Evolutionary conservation across 805 yeast species (phyloP).

Genomic region (Metschnikowia kunwiensis): DNA sequence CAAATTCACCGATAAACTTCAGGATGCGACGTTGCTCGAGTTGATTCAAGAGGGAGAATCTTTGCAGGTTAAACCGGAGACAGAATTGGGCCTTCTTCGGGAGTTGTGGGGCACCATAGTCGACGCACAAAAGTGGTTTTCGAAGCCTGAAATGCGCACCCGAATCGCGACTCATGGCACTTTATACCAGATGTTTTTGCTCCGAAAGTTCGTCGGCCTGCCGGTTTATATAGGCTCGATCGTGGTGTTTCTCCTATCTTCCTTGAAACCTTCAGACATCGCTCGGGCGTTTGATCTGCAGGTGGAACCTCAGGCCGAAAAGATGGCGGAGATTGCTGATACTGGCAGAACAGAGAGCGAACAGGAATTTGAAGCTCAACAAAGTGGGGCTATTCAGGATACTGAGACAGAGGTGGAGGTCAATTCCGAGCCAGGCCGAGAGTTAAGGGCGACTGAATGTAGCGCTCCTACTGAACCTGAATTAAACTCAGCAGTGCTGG

Average conservation of each 20-base stretch:
- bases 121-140: constrained; percentile 4
- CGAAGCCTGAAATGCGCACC: constrained; percentile 3
- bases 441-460: no score
- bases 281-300: constrained; percentile 1
- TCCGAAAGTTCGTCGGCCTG: constrained; percentile 17
- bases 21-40: constrained; percentile 1
- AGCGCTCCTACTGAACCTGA: no score
- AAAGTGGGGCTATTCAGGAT: not conserved
- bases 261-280: constrained; percentile 4
- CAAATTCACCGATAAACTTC: not conserved
- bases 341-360: no score
- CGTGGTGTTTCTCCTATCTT: constrained; percentile 3
- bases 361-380: no score
- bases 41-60: constrained; percentile 7
- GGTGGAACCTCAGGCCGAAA: no score
- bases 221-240: constrained; percentile 8
- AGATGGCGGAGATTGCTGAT: no score
- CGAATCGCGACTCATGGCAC: constrained; percentile 1
- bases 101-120: constrained; percentile 1
- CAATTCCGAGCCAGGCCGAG: no score
- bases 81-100: constrained; percentile 8
- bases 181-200: constrained; percentile 13
- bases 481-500: no score
- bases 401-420: not conserved
- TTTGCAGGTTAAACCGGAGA: constrained; percentile 8